These are phyloP conservation scores for Gonium pectorale DNA, from an alignment of 139 green algal genomes.

Conservation along the genomic window DNA sequence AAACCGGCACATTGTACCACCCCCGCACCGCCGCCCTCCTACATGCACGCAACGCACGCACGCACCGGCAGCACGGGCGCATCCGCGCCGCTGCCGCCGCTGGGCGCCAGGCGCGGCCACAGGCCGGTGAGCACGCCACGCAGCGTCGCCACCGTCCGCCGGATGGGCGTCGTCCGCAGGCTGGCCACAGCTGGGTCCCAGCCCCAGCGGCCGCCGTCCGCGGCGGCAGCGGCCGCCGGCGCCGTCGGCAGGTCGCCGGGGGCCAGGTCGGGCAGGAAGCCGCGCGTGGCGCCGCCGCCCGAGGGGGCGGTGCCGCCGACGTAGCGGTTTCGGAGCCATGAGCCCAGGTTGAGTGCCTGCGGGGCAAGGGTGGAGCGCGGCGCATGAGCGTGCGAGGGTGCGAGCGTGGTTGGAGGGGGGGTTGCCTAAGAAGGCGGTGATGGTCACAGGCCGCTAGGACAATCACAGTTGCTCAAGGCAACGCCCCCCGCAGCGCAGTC, in stretches of 20 bases:
- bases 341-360: conserved; percentile 66
- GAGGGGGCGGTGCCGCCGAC: too few species aligned
- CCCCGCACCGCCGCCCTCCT: too few species aligned
- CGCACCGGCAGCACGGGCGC: background rate
- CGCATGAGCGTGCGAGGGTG: too few species aligned
- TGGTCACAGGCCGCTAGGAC: too few species aligned
- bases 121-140: conserved; percentile 73
- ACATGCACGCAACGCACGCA: too few species aligned
- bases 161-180: conserved; percentile 66
- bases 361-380: too few species aligned
- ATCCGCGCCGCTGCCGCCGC: background rate
- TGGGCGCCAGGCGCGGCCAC: conserved; percentile 59
- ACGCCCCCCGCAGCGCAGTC: too few species aligned
- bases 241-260: background rate
- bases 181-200: background rate
- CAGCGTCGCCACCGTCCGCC: conserved; percentile 69
- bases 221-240: background rate
- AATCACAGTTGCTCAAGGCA: too few species aligned
- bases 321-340: conserved; percentile 72
- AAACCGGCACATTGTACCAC: too few species aligned
- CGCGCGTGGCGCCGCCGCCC: background rate
- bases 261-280: conserved; percentile 56
- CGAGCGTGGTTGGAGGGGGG: too few species aligned
- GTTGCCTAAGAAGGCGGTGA: too few species aligned
- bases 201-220: too few species aligned